Evolutionary conservation across 192 early-diverging fungal species (phyloP), one percentile per base, ranked within the genome.

Genomic region (Borealophlyctis nickersoniae): DNA sequence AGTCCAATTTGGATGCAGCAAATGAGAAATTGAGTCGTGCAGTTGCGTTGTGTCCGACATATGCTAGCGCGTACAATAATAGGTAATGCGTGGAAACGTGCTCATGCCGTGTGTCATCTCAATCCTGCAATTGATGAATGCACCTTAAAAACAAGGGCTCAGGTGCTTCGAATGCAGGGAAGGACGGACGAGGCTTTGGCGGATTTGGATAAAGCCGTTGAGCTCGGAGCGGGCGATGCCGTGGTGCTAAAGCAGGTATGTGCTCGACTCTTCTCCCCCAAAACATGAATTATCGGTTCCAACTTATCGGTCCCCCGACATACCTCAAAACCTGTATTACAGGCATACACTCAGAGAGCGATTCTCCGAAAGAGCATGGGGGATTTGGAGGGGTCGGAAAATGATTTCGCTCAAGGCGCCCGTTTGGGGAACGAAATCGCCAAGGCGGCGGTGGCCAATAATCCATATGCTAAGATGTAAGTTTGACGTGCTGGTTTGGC

Each of bases 391-490:
- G 87, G 71, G 0, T 75, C 80, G 1, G 85, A 82, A 11, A 57
- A 63, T 24, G 79, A 81, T 69, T 81, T 89, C 65, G 77, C 78
- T 32, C 63, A 60, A 49, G 86, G 86, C 7, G 86, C 86, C 19
- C 73, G 73, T 58, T 83, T 71, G 48, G 87, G 87, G 1, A 87
- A 85, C 63, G 78, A 81, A 56, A 48, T 86, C 2, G 84, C 87
- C 2, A 75, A 75, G 30, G 64, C 71, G 31, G 77, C 76, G 0
- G 80, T 85, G 23, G 73, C 78, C 60, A 82, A 87, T 62, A 89
- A 89, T 63, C 88, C 86, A 1, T 89, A 89, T 65, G 86, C 86
- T 16, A 88, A 88, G 59, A 78, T 89, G 76, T 81, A 68, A 63
- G 63, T 68, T n/a, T n/a, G n/a, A n/a, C n/a, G n/a, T n/a, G n/a